Evolutionary conservation across 2,329 filamentous ascomycete genomes (phyloP).

Genomic region (Aspergillus sp.): DNA sequence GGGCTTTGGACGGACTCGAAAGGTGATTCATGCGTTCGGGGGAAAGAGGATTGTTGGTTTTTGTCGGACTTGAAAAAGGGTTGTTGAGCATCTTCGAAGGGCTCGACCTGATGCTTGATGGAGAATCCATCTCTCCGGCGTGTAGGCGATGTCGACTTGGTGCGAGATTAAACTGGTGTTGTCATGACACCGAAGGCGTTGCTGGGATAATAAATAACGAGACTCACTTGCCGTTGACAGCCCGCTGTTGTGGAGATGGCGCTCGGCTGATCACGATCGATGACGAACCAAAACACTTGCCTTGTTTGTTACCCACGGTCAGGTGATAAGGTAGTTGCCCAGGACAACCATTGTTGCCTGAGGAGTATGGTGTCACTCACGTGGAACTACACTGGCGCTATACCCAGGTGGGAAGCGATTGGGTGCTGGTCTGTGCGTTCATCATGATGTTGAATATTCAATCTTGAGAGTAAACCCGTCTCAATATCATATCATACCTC

Average conservation of each 20-base stretch:
- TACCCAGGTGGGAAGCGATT: constrained; percentile 4
- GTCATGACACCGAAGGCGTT: not conserved
- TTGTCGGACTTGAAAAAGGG: constrained; percentile 20
- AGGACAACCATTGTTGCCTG: constrained; percentile 21
- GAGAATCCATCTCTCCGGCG: constrained; percentile 33
- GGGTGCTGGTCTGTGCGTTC: not conserved
- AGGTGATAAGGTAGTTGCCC: constrained; percentile 36
- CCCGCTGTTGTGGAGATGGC: constrained; percentile 17
- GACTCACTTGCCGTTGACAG: not conserved
- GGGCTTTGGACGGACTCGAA: constrained; percentile 21
- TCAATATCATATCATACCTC: not conserved
- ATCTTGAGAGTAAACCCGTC: not conserved
- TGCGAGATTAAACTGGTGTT: not conserved
- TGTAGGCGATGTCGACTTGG: constrained; percentile 6
- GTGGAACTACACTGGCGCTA: constrained; percentile 13
- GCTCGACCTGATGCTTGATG: constrained; percentile 31
- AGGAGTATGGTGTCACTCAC: constrained; percentile 16
- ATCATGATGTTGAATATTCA: not conserved
- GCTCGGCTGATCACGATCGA: constrained; percentile 13
- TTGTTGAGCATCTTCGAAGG: constrained; percentile 14
- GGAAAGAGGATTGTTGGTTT: constrained; percentile 44
- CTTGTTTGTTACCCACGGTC: constrained; percentile 29
- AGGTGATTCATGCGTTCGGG: constrained; percentile 50
- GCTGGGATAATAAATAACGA: not conserved
- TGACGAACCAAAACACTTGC: constrained; percentile 28